Percentiles rank a stretch among this genome's conserved stretches.
These are phyloP conservation scores for Fusarium sp. DNA, from an alignment of 2,329 filamentous ascomycete genomes.

Conservation along the genomic window DNA sequence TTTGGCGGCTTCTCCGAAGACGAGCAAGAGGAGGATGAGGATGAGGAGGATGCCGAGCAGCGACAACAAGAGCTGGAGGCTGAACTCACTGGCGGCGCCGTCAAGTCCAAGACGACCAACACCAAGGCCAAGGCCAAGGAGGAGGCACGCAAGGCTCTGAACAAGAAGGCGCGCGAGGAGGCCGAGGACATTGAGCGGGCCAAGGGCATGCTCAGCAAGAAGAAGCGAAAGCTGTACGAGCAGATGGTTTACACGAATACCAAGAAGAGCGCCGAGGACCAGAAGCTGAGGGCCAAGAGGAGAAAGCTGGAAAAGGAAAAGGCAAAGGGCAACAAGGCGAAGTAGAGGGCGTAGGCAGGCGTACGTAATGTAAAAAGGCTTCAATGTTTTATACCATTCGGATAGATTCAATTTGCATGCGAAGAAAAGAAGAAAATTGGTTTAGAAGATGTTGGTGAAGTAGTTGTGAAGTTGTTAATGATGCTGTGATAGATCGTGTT, in stretches of 20 bases:
- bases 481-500: not conserved
- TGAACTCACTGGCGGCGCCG: conserved; percentile 76
- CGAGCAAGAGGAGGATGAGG: conserved; percentile 52
- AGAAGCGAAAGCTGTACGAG: conserved; percentile 96
- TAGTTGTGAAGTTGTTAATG: not conserved
- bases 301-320: conserved; percentile 81
- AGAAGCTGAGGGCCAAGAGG: conserved; percentile 86
- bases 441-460: not conserved
- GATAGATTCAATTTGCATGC: conserved; percentile 43
- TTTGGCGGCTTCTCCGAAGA: conserved; percentile 61
- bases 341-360: conserved; percentile 20
- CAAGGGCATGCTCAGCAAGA: conserved; percentile 98
- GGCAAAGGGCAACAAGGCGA: conserved; percentile 51
- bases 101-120: conserved; percentile 59
- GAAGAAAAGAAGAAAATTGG: conserved; percentile 29
- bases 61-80: conserved; percentile 93
- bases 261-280: conserved; percentile 89
- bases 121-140: conserved; percentile 68
- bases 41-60: conserved; percentile 70
- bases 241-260: conserved; percentile 97
- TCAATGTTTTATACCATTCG: conserved; percentile 44
- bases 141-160: conserved; percentile 72
- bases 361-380: conserved; percentile 46
- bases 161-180: conserved; percentile 75
- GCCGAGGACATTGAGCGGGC: conserved; percentile 88